Evolutionary conservation across 2,329 filamentous ascomycete species (phyloP), one percentile per base, ranked within the genome.

Genomic region (Ophiosphaerella narmari): DNA sequence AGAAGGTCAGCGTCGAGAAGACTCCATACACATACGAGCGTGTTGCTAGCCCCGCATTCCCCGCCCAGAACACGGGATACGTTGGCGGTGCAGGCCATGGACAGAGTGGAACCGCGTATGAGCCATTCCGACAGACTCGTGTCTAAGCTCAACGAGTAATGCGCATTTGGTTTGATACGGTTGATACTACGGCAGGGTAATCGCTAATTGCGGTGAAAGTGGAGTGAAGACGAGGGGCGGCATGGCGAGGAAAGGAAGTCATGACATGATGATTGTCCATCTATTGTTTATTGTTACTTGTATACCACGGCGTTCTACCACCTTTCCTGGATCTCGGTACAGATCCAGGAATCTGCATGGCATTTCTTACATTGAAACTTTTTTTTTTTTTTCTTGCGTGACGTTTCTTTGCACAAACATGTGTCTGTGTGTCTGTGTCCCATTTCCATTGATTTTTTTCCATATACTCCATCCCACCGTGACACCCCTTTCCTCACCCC

Each of bases 11-110:
- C 34, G 81, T 80, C 29, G 82, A 85, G 68, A 85, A 85, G 78
- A 80, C 82, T 0, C 82, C 82, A 0, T 83, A 84, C 67, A 83
- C 80, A 4, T 86, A 86, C 59, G 81, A 85, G 74, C 77, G 81
- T 39, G 79, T 86, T 14, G 63, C 67, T 1, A 72, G 67, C 46
- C 77, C 76, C 2, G 75, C 72, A 39, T 57, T 74, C 42, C 75
- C 71, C 12, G 60, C 57, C 32, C 54, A 65, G 33, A 53, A 62
- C 32, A 58, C 50, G 34, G 55, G 56, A 43, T 64, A 50, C 43
- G 45, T 43, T 23, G 41, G 54, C 16, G 65, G 62, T n/a, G 49
- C 50, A 12, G 60, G 54, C 49, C 67, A 59, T 37, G 58, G 42
- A 26, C 60, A 55, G 14, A 55, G 47, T n/a, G 67, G 62, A 24